Evolutionary conservation across 139 green algal genomes (phyloP).

Genomic region (Chloropicon primus): DNA sequence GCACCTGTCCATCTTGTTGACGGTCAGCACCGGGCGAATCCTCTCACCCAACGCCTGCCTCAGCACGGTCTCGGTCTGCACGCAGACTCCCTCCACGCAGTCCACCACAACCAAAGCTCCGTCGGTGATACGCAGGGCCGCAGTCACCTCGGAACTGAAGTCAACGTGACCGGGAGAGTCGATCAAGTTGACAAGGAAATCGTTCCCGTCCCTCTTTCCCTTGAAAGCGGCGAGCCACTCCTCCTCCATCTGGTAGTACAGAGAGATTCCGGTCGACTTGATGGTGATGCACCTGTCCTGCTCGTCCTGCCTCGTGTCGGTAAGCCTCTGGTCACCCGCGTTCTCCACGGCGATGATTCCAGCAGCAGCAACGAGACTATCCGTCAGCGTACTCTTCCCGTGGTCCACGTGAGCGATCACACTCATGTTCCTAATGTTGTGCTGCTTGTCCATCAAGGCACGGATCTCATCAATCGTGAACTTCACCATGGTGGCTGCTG

Average conservation of each 20-base stretch:
- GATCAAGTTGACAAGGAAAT: slow-evolving; percentile 98
- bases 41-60: slow-evolving; percentile 87
- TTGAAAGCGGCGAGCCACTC: slow-evolving; percentile 61
- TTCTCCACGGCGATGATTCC: slow-evolving; percentile 95
- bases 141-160: slow-evolving; percentile 98
- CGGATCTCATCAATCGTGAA: slow-evolving; percentile 32
- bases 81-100: slow-evolving; percentile 98
- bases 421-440: slow-evolving; percentile 85
- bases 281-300: slow-evolving; percentile 99
- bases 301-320: slow-evolving; percentile 94
- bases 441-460: slow-evolving; percentile 49
- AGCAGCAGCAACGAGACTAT: slow-evolving; percentile 95
- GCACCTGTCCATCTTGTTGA: slow-evolving; percentile 99
- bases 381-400: slow-evolving; percentile 92
- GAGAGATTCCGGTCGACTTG: slow-evolving; percentile 98
- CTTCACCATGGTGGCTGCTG: slow-evolving; percentile 9
- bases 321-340: slow-evolving; percentile 74
- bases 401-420: slow-evolving; percentile 90
- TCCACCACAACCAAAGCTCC: slow-evolving; percentile 98
- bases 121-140: slow-evolving; percentile 97
- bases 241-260: slow-evolving; percentile 92
- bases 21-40: slow-evolving; percentile 93
- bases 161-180: slow-evolving; percentile 99
- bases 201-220: slow-evolving; percentile 62
- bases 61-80: slow-evolving; percentile 99